Evolutionary conservation across 768 basidiomycete species (phyloP), one percentile per base, ranked within the genome.

Genomic region (Calvatia gigantea): DNA sequence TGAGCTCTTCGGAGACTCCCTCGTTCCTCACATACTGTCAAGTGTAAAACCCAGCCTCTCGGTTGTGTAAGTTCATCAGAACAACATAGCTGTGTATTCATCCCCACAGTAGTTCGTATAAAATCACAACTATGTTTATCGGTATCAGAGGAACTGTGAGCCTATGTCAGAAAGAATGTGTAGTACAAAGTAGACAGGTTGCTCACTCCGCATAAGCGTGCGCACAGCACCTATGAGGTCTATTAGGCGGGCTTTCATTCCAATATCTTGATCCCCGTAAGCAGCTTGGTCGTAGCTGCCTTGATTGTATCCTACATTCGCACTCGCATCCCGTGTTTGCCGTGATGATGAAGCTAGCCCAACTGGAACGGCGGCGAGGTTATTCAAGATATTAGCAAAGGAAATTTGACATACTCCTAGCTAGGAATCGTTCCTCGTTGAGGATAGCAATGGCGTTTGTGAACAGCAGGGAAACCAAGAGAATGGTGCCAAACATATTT

Each of bases 161-260:
- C 46, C n/a, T n/a, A 50, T 56, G 51, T 45, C 28, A 49, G 54
- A 51, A 46, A 14, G n/a, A 21, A 21, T 47, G 45, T 42, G 41
- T 14, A 23, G 41, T 4, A 54, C 9, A 73, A 46, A 51, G 11
- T 53, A 42, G 51, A 19, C 56, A 33, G 33, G 35, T 51, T 38
- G 85, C 95, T 77, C 69, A 99, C 96, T 94, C 70, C 96, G 85
- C 91, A 98, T 92, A 64, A 99, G 79, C 43, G 96, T 98, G 73
- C 96, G 80, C 58, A 98, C 94, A 33, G 96, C 96, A 63, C 89
- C 84, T 60, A 98, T 97, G 64, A 99, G 83, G 74, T 91, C 91
- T 68, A 98, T 84, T 58, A 98, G 70, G 64, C 91, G 83, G 59
- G 83, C 82, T 74, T 98, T 98, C 59, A 98, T 73, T 17, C 89